phyloP scores from a whole-genome alignment of 2,329 filamentous ascomycete genomes.

The Botryotinia globosa region DNA sequence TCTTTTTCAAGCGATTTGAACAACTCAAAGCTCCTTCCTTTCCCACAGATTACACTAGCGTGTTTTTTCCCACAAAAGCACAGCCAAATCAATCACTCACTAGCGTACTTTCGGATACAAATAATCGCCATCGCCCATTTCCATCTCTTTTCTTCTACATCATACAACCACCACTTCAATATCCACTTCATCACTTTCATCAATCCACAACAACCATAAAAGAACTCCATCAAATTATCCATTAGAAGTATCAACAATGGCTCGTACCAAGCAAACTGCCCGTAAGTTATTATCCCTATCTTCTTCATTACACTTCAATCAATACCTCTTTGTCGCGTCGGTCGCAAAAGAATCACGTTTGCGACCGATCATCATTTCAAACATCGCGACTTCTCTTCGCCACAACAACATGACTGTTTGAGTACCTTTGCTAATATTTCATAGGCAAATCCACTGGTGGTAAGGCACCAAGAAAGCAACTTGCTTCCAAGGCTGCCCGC shows the following conservation, averaged over 20 bases:
- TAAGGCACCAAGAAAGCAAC: slow-evolving; percentile 88
- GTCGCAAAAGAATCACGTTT: slow-evolving; percentile 31
- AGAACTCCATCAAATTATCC: slow-evolving; percentile 15
- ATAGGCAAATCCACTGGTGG: slow-evolving; percentile 70
- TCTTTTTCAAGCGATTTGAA: slow-evolving; percentile 7
- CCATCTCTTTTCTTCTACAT: slow-evolving; percentile 34
- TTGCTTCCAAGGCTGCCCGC: slow-evolving; percentile 95
- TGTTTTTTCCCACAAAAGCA: slow-evolving; percentile 14
- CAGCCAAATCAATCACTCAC: slow-evolving; percentile 31
- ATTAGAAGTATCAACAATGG: slow-evolving; percentile 38
- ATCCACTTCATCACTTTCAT: slow-evolving; percentile 21
- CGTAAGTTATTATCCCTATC: slow-evolving; percentile 20
- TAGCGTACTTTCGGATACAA: slow-evolving; percentile 36
- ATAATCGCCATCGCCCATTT: slow-evolving; percentile 37
- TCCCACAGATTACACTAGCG: slow-evolving; percentile 6
- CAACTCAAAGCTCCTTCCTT: slow-evolving; percentile 18
- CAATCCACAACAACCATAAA: slow-evolving; percentile 27
- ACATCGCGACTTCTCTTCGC: slow-evolving; percentile 23
- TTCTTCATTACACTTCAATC: background rate
- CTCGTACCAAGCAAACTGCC: slow-evolving; percentile 40
- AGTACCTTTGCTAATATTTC: slow-evolving; percentile 30
- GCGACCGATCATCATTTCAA: slow-evolving; percentile 22
- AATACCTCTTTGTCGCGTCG: slow-evolving; percentile 20
- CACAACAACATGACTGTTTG: slow-evolving; percentile 10
- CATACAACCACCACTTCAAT: slow-evolving; percentile 32